Base-by-base conservation (phyloP, 371 early-diverging fungal genomes). In the Dichotomocladium elegans region DNA sequence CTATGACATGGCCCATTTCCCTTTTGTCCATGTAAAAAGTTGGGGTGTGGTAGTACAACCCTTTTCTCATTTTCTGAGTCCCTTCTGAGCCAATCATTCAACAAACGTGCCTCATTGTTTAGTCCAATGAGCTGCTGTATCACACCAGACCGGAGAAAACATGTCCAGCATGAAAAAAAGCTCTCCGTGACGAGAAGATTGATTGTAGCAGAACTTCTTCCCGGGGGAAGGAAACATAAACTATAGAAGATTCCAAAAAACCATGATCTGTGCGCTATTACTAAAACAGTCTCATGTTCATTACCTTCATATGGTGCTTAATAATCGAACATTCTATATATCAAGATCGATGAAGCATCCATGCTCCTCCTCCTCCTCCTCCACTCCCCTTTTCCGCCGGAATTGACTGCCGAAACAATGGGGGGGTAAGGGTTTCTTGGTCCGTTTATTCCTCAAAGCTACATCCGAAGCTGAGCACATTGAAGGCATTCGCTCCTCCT, bases 401-500 rank as follows among this genome's bases (percentile, higher is more conserved):
- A 21, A 37, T 15, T 21, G 17, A 37, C 21, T 37, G n/a, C 37
- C 37, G 37, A 37, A 37, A 37, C 37, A 15, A 15, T 37, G 37
- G 37, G 2, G 21, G 21, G 5, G 17, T 37, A 37, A 37, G n/a
- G n/a, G n/a, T n/a, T n/a, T n/a, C n/a, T n/a, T n/a, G n/a, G n/a
- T n/a, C n/a, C n/a, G n/a, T n/a, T 30, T 48, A 33, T 24, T 48
- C 69, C 47, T 70, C 70, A 55, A 70, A 70, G 26, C 59, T 61
- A 41, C 70, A 70, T 8, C 70, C 70, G 57, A 70, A 70, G 19
- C 66, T 66, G 9, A 70, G 54, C 2, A 70, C 64, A 49, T 66
- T 55, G 47, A 70, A 70, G 28, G 59, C 58, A 54, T 70, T 70
- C 7, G 48, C 27, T 31, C 43, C 53, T 12, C 28, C 44, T 10